phyloP scores from a whole-genome alignment of 2,329 filamentous ascomycete species.

The Aspergillus sp. region DNA sequence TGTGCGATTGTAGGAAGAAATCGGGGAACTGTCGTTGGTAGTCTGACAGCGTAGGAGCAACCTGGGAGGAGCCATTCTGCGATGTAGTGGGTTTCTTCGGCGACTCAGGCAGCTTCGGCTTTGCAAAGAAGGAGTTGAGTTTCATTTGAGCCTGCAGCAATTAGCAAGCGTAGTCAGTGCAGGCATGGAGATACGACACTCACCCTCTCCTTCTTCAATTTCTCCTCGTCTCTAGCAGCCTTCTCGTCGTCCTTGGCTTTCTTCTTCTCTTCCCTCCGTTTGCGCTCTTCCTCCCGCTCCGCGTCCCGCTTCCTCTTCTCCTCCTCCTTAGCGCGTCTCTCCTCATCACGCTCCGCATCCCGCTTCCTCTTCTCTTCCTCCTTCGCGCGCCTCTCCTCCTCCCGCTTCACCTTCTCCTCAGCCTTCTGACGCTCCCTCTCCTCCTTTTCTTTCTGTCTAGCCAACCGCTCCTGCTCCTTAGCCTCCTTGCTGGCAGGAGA shows the following conservation, averaged over 20 bases:
- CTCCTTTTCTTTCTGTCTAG: slow-evolving; percentile 30
- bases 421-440: slow-evolving; percentile 22
- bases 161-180: slow-evolving; percentile 19
- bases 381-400: slow-evolving; percentile 33
- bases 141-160: slow-evolving; percentile 38
- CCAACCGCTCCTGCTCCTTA: slow-evolving; percentile 19
- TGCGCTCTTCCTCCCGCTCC: slow-evolving; percentile 36
- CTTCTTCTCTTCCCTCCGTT: slow-evolving; percentile 37
- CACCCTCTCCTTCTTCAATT: slow-evolving; percentile 38
- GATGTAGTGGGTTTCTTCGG: slow-evolving; percentile 19
- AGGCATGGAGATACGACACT: too few relatives aligned
- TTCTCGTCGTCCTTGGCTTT: slow-evolving; percentile 33
- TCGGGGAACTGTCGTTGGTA: slow-evolving; percentile 68
- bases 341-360: slow-evolving; percentile 37
- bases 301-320: slow-evolving; percentile 38
- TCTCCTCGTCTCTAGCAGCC: slow-evolving; percentile 33
- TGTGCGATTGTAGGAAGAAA: slow-evolving; percentile 68
- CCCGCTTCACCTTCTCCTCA: slow-evolving; percentile 26
- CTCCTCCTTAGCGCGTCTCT: slow-evolving; percentile 38
- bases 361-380: slow-evolving; percentile 40
- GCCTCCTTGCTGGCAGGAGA: slow-evolving; percentile 20
- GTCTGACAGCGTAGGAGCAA: slow-evolving; percentile 33
- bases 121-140: slow-evolving; percentile 43
- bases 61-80: slow-evolving; percentile 14
- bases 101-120: slow-evolving; percentile 26